A percentile compares a stretch with the other conserved stretches of the same genome.
phyloP scores from a whole-genome alignment of 345 rosid species.

The Salix koriyanagi region DNA sequence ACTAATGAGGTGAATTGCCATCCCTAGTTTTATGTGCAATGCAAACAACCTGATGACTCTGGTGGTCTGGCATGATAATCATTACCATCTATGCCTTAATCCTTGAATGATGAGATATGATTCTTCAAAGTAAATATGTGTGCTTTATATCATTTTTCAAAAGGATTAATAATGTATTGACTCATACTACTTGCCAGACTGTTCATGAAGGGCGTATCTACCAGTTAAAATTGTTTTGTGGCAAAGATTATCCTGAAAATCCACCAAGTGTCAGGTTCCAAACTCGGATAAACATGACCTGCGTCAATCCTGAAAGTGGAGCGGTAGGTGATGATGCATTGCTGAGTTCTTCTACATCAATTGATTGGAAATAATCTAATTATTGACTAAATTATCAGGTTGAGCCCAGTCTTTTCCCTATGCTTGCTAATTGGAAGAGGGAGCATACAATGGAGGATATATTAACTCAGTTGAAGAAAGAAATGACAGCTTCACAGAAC shows the following conservation, averaged over 20 bases:
- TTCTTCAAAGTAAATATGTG: neutral
- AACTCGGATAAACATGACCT: conserved; percentile 67
- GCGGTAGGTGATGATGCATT: conserved; percentile 39
- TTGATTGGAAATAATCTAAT: conserved; percentile 12
- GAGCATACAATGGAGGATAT: conserved; percentile 72
- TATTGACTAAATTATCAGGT: conserved; percentile 37
- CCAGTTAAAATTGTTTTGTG: conserved; percentile 77
- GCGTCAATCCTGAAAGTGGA: conserved; percentile 72
- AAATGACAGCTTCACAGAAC: conserved; percentile 72
- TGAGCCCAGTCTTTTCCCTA: conserved; percentile 60
- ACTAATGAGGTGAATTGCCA: neutral
- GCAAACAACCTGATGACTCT: neutral
- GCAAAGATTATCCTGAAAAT: conserved; percentile 62
- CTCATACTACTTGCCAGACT: conserved; percentile 43
- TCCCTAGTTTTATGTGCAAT: neutral
- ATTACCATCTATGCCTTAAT: neutral
- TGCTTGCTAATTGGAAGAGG: conserved; percentile 75
- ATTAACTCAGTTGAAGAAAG: conserved; percentile 70
- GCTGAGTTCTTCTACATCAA: neutral
- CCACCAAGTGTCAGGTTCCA: conserved; percentile 78
- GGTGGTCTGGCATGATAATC: neutral
- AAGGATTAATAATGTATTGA: conserved; percentile 6
- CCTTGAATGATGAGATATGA: neutral
- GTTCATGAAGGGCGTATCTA: conserved; percentile 80
- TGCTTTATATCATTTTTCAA: conserved; percentile 3